Evolutionary conservation across 805 yeast species (phyloP), one percentile per base, ranked within the genome.

Genomic region (Wickerhamiella slavikovae): DNA sequence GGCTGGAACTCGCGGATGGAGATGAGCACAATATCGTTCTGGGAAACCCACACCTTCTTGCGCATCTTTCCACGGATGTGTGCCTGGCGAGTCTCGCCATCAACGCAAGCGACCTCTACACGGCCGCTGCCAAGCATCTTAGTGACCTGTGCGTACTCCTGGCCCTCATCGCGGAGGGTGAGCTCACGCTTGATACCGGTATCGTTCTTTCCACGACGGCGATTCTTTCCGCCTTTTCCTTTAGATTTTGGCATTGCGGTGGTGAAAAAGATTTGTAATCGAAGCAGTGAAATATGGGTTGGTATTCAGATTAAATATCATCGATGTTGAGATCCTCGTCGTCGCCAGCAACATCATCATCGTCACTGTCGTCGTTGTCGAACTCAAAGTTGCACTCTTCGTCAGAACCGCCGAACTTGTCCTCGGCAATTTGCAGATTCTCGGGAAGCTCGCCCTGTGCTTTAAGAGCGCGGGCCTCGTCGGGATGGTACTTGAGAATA

Each of bases 41-140:
- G 96, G 28, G 78, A 78, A 80, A 89, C 83, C 99, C 99, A 89
- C 37, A 89, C 98, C 69, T 85, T 89, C 74, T 89, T 89, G 68
- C 99, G 78, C 60, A 89, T 68, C 54, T 89, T 89, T 47, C 99
- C 99, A 67, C 99, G 79, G 50, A 89, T 89, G 52, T 85, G 98
- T 13, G 93, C 98, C 69, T 82, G 68, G 64, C 99, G 73, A 53
- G 71, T 78, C 43, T 65, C 63, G 40, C 93, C 94, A 51, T 89
- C 99, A 49, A 89, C 89, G 61, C 98, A 89, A 29, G 71, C 55
- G 32, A 93, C 94, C 55, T 83, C 93, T 32, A 89, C 74, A 58
- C 98, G 72, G 41, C 98, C 96, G 52, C 83, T 83, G 55, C 99
- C 99, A 45, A 89, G 70, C 95, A 89, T 85, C 60, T 82, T 85